These are phyloP conservation scores for Candida ascalaphidarum DNA, from an alignment of 805 yeast species.

Conservation along the genomic window DNA sequence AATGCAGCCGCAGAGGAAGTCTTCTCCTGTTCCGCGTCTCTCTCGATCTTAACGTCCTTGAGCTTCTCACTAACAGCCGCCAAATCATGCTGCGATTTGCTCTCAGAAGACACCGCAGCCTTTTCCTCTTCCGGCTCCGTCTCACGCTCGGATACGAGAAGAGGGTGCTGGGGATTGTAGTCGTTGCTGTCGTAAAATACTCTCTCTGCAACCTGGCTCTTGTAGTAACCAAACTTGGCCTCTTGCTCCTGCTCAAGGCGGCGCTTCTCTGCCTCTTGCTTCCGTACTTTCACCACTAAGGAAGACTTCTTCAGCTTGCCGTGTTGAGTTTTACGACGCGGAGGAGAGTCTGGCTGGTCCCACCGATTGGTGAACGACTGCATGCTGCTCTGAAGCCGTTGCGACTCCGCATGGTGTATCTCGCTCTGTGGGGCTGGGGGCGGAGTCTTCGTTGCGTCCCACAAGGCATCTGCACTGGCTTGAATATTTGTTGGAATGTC, in stretches of 20 bases:
- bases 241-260: too few species aligned
- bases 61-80: too few species aligned
- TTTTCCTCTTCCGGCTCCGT: not conserved
- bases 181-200: conserved; percentile 19
- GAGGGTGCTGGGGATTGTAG: conserved; percentile 19
- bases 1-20: too few species aligned
- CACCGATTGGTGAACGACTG: conserved; percentile 15
- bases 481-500: conserved; percentile 6
- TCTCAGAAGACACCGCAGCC: not conserved
- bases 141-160: conserved; percentile 2
- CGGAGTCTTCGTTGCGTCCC: conserved; percentile 37
- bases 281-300: too few species aligned
- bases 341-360: conserved; percentile 13
- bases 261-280: too few species aligned
- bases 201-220: conserved; percentile 17
- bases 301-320: too few species aligned
- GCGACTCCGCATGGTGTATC: not conserved
- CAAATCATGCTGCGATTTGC: too few species aligned
- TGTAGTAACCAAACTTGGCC: conserved; percentile 6
- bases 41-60: too few species aligned
- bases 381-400: conserved; percentile 8
- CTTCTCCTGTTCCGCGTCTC: too few species aligned
- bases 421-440: conserved; percentile 24
- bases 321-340: too few species aligned
- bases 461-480: conserved; percentile 16